Percentiles rank a stretch among this genome's conserved stretches.
phyloP scores from a whole-genome alignment of 2,329 filamentous ascomycete species.

The Trichoderma sp. region DNA sequence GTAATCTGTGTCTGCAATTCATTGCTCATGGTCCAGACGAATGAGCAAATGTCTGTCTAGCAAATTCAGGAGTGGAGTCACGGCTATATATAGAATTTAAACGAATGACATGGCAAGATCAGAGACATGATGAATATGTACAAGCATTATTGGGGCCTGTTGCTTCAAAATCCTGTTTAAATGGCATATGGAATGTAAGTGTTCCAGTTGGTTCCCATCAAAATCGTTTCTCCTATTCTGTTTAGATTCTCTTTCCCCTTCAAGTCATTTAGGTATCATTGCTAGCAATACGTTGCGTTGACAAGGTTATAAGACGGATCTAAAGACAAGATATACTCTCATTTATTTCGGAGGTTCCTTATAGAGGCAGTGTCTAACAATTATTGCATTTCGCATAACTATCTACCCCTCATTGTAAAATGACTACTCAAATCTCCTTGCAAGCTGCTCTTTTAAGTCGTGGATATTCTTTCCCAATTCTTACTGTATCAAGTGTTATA shows the following conservation, averaged over 20 bases:
- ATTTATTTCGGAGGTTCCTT: not conserved
- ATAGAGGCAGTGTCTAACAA: not conserved
- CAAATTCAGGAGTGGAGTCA: not conserved
- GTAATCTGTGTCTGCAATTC: not conserved
- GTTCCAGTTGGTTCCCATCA: too few relatives aligned
- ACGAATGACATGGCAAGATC: not conserved
- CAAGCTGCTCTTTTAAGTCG: not conserved
- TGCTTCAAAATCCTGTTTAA: not conserved
- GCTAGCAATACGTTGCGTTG: not conserved
- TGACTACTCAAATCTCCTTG: not conserved
- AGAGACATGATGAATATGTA: not conserved
- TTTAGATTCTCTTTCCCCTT: not conserved
- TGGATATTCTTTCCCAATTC: too few relatives aligned
- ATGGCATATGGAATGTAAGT: too few relatives aligned
- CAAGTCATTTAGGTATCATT: not conserved
- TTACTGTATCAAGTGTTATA: not conserved
- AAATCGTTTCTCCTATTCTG: not conserved
- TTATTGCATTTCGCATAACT: not conserved
- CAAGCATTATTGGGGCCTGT: not conserved
- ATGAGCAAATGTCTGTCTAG: not conserved
- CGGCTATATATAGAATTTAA: not conserved
- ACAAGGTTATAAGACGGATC: not conserved
- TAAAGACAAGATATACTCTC: not conserved
- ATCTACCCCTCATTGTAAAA: not conserved
- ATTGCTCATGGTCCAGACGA: not conserved